Base-by-base conservation (phyloP, 495 filamentous ascomycete species). In the Penicillium alfredii region DNA sequence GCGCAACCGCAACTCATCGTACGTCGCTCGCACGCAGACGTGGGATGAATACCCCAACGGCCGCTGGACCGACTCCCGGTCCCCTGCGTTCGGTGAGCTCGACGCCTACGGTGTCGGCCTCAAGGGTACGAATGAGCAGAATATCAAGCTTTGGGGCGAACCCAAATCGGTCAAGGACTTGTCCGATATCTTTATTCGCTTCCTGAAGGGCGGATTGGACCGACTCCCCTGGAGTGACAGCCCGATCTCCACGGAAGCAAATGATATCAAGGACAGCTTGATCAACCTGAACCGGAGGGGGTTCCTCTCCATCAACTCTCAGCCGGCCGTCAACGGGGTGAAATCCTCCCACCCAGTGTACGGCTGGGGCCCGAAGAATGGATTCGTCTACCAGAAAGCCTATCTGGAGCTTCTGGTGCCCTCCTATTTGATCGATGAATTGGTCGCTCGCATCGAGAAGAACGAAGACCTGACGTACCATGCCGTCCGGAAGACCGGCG, bases 21-120 rank as follows among this genome's bases (percentile, higher is more conserved):
- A 99, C 51, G 80, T 99, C 18, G 80, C 81, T 22, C 86, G 93
- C 33, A 99, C 93, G 4, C 88, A 96, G 55, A 89, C 95, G 46
- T 99, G 93, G 93, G 93, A 99, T 48, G 93, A 99, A 55, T 99
- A 94, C 51, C 93, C 93, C 28, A 99, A 99, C 68, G 93, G 93
- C 22, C 84, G 93, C 60, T 99, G 93, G 93, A 94, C 93, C 60
- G 93, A 99, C 62, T 87, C 89, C 21, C 77, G 93, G 35, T 97
- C 93, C 18, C 93, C 93, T 40, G 93, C 93, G 13, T 99, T 96
- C 46, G 93, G 93, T 52, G 88, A 96, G 63, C 73, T 99, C 24
- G 93, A 99, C 64, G 78, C 86, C 18, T 99, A 99, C 55, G 92
- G 90, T 11, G 84, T 97, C 45, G 88, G 90, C 30, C 66, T 99